Percentiles rank a stretch among this genome's conserved stretches.
phyloP scores from a whole-genome alignment of 1,139 yeast genomes.

The Suhomyces bokatorum region DNA sequence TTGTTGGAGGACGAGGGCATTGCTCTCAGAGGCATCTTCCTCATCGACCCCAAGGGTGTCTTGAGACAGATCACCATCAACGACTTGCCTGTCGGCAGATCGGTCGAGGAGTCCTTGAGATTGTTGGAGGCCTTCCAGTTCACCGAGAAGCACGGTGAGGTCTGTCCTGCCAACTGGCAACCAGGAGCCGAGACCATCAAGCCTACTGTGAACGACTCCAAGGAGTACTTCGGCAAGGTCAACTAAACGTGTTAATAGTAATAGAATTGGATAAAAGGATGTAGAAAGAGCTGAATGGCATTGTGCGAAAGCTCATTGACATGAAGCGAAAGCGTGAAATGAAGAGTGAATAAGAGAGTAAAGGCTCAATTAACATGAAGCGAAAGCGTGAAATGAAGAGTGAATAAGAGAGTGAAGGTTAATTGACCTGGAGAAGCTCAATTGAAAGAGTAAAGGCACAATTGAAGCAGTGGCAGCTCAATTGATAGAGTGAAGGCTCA shows the following conservation, averaged over 20 bases:
- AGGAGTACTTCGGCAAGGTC: conserved; percentile 74
- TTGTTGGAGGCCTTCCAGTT: conserved; percentile 98
- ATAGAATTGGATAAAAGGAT: neutral
- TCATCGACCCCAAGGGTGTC: conserved; percentile 93
- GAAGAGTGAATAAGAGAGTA: no score
- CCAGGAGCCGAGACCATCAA: conserved; percentile 95
- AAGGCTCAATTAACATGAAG: no score
- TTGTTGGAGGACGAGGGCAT: conserved; percentile 93
- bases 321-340: no score
- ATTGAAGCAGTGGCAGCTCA: no score
- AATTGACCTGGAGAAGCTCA: no score
- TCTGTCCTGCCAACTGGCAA: conserved; percentile 99
- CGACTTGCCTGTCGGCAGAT: conserved; percentile 98
- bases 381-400: no score
- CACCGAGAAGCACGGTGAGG: conserved; percentile 98
- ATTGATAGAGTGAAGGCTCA: no score
- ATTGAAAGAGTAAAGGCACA: no score
- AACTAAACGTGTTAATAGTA: conserved; percentile 25
- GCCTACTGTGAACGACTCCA: conserved; percentile 79
- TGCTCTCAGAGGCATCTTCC: conserved; percentile 95
- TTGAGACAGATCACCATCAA: conserved; percentile 96
- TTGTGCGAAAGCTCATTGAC: no score
- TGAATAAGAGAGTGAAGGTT: no score
- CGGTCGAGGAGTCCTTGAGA: conserved; percentile 96
- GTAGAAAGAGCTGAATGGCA: no score